Evolutionary conservation across 2,329 filamentous ascomycete genomes (phyloP).

Genomic region (Tolypocladium endophyticum): DNA sequence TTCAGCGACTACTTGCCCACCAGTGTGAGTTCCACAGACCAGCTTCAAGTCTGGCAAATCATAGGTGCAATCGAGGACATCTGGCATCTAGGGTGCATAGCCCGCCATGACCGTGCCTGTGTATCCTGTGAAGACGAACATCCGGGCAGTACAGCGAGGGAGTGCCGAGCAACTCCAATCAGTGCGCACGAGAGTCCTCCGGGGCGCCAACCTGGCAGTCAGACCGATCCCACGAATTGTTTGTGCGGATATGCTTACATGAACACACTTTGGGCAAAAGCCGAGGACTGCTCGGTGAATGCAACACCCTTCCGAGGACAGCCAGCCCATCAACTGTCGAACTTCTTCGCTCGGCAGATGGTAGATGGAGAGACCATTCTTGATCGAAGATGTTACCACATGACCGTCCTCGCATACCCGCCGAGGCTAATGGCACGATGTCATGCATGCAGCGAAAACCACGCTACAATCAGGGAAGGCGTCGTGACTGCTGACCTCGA

Average conservation of each 20-base stretch:
- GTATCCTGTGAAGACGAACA: too few relatives aligned
- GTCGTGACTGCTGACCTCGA: background rate
- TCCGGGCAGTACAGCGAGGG: background rate
- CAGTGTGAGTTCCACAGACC: background rate
- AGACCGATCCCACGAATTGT: background rate
- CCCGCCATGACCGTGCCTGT: background rate
- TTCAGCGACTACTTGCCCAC: background rate
- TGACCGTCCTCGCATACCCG: slow-evolving; percentile 5
- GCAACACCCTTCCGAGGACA: background rate
- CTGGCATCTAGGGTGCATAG: background rate
- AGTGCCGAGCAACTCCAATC: background rate
- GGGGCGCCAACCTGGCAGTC: background rate
- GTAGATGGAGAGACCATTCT: background rate
- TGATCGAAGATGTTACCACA: background rate
- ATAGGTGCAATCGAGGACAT: background rate
- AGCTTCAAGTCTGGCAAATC: background rate
- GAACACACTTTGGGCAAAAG: background rate
- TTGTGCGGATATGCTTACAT: background rate
- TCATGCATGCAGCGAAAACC: background rate
- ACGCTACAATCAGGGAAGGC: background rate
- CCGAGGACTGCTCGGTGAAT: background rate
- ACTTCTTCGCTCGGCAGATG: background rate
- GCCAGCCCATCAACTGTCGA: background rate
- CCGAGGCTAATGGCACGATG: slow-evolving; percentile 4
- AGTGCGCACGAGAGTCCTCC: background rate